Conservation (phyloP, 371 early-diverging fungal genomes). For the Circinella umbellata region DNA sequence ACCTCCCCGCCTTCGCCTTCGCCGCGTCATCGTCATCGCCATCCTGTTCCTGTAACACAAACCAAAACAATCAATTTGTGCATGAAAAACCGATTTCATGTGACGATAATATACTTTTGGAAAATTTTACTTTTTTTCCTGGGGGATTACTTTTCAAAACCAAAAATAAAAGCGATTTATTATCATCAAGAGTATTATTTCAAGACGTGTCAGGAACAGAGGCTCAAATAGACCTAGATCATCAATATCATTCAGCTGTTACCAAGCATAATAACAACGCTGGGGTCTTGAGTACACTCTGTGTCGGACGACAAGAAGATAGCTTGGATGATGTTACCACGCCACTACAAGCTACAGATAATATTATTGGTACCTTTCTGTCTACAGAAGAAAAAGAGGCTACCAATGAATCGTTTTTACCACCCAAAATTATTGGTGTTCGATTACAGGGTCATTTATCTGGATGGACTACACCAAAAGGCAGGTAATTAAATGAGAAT, state of each 20-base stretch:
- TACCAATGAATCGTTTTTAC: slow-evolving; percentile 25
- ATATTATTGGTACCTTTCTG: neutral
- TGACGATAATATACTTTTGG: neutral
- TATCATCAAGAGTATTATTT: neutral
- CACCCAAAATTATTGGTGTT: slow-evolving; percentile 92
- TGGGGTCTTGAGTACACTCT: neutral
- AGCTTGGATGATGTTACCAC: too few species aligned
- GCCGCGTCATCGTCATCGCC: too few species aligned
- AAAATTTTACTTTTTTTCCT: too few species aligned
- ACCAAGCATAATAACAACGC: neutral
- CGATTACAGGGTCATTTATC: slow-evolving; percentile 85
- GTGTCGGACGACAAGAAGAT: neutral
- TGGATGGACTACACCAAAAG: slow-evolving; percentile 94
- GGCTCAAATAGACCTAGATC: too few species aligned
- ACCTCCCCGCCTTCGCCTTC: neutral
- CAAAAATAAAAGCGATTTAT: neutral
- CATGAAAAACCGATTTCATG: neutral
- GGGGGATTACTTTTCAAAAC: too few species aligned
- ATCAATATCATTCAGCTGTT: too few species aligned
- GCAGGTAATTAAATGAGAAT: neutral
- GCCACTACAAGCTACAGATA: too few species aligned
- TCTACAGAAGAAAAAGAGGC: neutral
- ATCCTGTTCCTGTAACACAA: neutral
- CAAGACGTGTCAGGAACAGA: too few species aligned
- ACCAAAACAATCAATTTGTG: neutral